phyloP scores from a whole-genome alignment of 768 basidiomycete species.

The Vararia minispora region DNA sequence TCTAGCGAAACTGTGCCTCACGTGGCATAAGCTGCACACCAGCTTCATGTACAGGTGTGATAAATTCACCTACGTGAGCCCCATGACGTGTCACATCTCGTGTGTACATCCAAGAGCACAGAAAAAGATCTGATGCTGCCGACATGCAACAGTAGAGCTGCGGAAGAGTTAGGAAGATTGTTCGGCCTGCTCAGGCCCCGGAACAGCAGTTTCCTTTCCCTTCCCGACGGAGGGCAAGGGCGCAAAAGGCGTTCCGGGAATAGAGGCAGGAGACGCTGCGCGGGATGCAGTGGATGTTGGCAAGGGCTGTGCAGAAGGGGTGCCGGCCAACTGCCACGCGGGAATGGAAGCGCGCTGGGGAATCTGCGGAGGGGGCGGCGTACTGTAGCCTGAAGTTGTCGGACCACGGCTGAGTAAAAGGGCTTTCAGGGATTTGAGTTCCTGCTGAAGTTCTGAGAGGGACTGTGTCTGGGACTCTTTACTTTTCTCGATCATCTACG shows the following conservation, averaged over 20 bases:
- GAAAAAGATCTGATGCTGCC: neutral
- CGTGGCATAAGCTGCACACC: too few relatives aligned
- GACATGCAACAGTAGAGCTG: neutral
- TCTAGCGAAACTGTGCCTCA: too few relatives aligned
- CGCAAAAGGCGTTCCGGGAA: slow-evolving; percentile 12
- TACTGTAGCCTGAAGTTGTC: slow-evolving; percentile 32
- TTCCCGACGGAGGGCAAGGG: slow-evolving; percentile 32
- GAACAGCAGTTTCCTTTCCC: slow-evolving; percentile 41
- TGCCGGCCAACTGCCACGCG: slow-evolving; percentile 73
- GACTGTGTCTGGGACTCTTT: slow-evolving; percentile 78
- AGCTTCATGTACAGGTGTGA: too few relatives aligned
- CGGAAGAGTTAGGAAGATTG: slow-evolving; percentile 4
- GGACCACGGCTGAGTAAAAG: slow-evolving; percentile 70
- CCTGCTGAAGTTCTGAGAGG: slow-evolving; percentile 80
- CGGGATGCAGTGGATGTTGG: slow-evolving; percentile 8
- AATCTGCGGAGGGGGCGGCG: slow-evolving; percentile 38
- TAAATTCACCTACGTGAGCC: too few relatives aligned
- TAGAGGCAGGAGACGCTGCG: slow-evolving; percentile 10
- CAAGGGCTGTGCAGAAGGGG: slow-evolving; percentile 9
- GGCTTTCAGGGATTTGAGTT: slow-evolving; percentile 89
- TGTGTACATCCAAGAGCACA: too few relatives aligned
- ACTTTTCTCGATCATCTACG: slow-evolving; percentile 89
- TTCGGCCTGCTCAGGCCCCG: too few relatives aligned
- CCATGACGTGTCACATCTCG: too few relatives aligned
- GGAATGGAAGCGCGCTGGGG: slow-evolving; percentile 69